Percentiles rank a stretch among this genome's conserved stretches.
These are phyloP conservation scores for Sclerotinia borealis DNA, from an alignment of 2,329 filamentous ascomycete genomes.

Conservation along the genomic window DNA sequence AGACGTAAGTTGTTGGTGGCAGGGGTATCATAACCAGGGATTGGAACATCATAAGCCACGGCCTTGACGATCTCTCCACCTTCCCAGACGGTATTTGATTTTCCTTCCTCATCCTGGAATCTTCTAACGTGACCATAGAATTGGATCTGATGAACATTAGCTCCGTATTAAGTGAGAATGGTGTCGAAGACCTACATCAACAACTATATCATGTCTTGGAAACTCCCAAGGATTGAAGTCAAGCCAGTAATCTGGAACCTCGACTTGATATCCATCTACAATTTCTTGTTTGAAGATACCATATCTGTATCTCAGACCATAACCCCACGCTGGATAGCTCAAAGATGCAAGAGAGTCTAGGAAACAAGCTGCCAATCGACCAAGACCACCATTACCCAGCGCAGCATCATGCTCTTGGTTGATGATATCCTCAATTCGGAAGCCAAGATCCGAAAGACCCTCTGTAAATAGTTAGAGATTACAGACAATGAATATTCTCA, in stretches of 20 bases:
- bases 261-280: slow-evolving; percentile 94
- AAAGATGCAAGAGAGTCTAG: slow-evolving; percentile 91
- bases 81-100: slow-evolving; percentile 72
- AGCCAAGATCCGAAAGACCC: slow-evolving; percentile 82
- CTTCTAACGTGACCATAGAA: slow-evolving; percentile 87
- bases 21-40: slow-evolving; percentile 82
- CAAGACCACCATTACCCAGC: slow-evolving; percentile 90
- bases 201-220: slow-evolving; percentile 86
- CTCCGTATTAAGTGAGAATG: background rate
- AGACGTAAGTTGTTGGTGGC: slow-evolving; percentile 95
- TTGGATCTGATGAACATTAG: slow-evolving; percentile 53
- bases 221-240: slow-evolving; percentile 99
- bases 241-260: slow-evolving; percentile 97
- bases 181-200: slow-evolving; percentile 57
- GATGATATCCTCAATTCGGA: slow-evolving; percentile 95
- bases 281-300: slow-evolving; percentile 99
- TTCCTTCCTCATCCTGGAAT: slow-evolving; percentile 68
- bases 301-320: slow-evolving; percentile 91
- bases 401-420: slow-evolving; percentile 93
- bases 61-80: slow-evolving; percentile 89
- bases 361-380: slow-evolving; percentile 92
- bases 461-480: slow-evolving; percentile 43
- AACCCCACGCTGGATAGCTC: slow-evolving; percentile 96
- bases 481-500: slow-evolving; percentile 57
- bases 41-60: slow-evolving; percentile 86